Base-by-base conservation (phyloP, 805 yeast species). In the Kluyveromyces nonfermentans region DNA sequence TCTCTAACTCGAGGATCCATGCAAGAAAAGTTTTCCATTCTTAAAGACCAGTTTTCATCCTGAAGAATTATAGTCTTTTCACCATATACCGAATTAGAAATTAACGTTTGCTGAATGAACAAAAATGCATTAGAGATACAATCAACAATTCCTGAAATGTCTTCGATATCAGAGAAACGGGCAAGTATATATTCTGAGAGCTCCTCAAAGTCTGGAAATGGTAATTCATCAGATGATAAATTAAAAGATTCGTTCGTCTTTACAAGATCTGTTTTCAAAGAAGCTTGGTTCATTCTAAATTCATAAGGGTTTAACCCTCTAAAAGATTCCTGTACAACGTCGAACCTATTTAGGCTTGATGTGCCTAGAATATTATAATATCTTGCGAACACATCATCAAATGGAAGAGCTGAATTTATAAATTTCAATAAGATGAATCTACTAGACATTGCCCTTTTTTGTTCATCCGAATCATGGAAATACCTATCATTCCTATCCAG, bases 261-360 rank as follows among this genome's bases (percentile, higher is more conserved):
- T 35, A 68, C 70, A 50, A 64, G 68, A n/a, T 67, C 73, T 1
- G 49, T 47, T 0, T 72, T 65, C 37, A 69, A 70, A 2, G 77
- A 63, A 0, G 82, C 68, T 41, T 66, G 72, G 30, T 69, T 62
- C 3, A 81, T 63, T 37, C 73, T 73, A 57, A 79, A 84, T 86
- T 89, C 82, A 59, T 83, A 76, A 0, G 96, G 96, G 59, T 87
- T 80, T 22, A 90, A 64, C 0, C 97, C 97, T 49, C 77, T 78
- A 5, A 59, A 61, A 0, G 96, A 82, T 58, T 87, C 96, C 54
- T 87, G 95, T 2, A 81, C 67, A 0, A 85, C 78, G 51, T 86
- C 95, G 2, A 85, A 70, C 44, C 81, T 71, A 50, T 84, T 84
- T 1, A 58, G 60, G 10, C 71, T 55, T 17, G 75, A 64, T 5